These are phyloP conservation scores for Xylaria curta DNA, from an alignment of 495 filamentous ascomycete species.

Conservation along the genomic window DNA sequence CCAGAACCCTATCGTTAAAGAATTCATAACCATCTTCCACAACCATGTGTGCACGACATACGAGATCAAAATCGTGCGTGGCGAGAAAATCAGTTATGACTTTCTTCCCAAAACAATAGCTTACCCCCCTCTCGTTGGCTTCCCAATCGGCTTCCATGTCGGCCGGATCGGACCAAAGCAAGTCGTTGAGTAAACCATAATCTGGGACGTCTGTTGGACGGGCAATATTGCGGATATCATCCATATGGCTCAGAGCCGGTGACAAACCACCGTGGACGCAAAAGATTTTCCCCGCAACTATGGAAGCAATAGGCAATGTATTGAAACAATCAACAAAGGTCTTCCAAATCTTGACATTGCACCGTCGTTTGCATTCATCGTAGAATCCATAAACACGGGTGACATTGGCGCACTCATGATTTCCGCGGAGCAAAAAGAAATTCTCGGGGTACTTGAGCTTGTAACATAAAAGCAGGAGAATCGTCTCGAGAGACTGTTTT, in stretches of 20 bases:
- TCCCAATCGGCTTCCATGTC: constrained; percentile 99
- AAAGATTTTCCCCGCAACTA: constrained; percentile 98
- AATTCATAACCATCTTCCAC: constrained; percentile 99
- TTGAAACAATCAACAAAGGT: constrained; percentile 99
- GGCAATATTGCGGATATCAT: constrained; percentile 95
- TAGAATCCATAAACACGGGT: constrained; percentile 99
- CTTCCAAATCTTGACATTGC: constrained; percentile 99
- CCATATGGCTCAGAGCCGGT: constrained; percentile 92
- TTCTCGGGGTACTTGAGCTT: constrained; percentile 99
- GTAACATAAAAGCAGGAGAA: constrained; percentile 94
- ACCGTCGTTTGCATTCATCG: constrained; percentile 97
- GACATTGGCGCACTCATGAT: constrained; percentile 98
- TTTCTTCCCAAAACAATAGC: constrained; percentile 98
- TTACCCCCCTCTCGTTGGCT: constrained; percentile 94
- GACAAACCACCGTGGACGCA: constrained; percentile 98
- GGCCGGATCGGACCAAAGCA: constrained; percentile 97
- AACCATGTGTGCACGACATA: constrained; percentile 98
- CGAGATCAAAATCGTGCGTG: constrained; percentile 94
- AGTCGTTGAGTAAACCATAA: constrained; percentile 93
- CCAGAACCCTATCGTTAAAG: constrained; percentile 92
- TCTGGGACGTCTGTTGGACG: constrained; percentile 97
- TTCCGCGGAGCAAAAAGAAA: constrained; percentile 96
- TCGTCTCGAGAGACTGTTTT: constrained; percentile 97
- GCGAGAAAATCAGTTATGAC: constrained; percentile 97
- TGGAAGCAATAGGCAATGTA: constrained; percentile 90